These are phyloP conservation scores for Venturia carpophila DNA, from an alignment of 2,329 filamentous ascomycete genomes.

Conservation along the genomic window DNA sequence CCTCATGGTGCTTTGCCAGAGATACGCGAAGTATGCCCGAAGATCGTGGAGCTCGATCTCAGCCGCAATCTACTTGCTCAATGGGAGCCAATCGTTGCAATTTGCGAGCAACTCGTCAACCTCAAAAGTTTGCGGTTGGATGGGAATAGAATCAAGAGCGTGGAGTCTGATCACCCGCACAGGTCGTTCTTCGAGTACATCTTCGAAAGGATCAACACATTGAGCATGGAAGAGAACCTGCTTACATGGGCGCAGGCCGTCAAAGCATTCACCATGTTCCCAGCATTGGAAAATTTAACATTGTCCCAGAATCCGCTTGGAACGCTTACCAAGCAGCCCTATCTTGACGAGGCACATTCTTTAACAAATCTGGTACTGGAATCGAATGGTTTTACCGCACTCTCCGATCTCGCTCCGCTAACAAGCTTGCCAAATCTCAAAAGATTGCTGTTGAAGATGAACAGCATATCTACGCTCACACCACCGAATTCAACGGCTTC, in stretches of 20 bases:
- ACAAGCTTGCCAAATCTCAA: slow-evolving; percentile 48
- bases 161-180: slow-evolving; percentile 25
- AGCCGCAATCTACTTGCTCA: slow-evolving; percentile 72
- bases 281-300: not conserved
- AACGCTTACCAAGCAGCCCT: slow-evolving; percentile 17
- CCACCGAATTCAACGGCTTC: slow-evolving; percentile 16
- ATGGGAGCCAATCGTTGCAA: slow-evolving; percentile 57
- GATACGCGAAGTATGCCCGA: slow-evolving; percentile 50
- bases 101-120: slow-evolving; percentile 62
- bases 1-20: slow-evolving; percentile 33
- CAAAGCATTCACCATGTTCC: slow-evolving; percentile 3
- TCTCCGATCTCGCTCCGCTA: slow-evolving; percentile 52
- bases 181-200: slow-evolving; percentile 24
- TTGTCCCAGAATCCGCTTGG: slow-evolving; percentile 10
- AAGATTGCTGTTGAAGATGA: slow-evolving; percentile 61
- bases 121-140: slow-evolving; percentile 52
- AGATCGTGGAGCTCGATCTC: slow-evolving; percentile 67
- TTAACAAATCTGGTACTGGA: slow-evolving; percentile 24
- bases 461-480: slow-evolving; percentile 50
- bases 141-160: slow-evolving; percentile 59
- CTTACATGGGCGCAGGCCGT: slow-evolving; percentile 32
- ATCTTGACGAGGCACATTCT: slow-evolving; percentile 22
- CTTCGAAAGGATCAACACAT: slow-evolving; percentile 34
- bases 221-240: slow-evolving; percentile 44
- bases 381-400: slow-evolving; percentile 48